These are phyloP conservation scores for Puccinia brachypodii DNA, from an alignment of 1,284 basidiomycete genomes.

Conservation along the genomic window DNA sequence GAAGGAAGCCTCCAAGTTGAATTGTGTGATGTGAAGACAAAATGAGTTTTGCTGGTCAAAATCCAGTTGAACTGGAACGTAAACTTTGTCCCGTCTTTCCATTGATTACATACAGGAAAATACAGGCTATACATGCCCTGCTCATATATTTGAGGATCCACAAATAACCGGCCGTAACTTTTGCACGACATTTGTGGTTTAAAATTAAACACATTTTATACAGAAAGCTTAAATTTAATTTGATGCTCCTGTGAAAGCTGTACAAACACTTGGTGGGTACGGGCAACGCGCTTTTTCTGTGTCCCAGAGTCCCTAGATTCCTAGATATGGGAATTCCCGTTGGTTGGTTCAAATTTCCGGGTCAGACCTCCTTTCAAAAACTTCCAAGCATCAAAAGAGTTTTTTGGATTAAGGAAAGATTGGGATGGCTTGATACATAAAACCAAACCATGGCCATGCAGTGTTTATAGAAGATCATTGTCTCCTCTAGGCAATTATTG, in stretches of 20 bases:
- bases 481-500: not conserved
- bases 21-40: not conserved
- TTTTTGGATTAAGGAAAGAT: not conserved
- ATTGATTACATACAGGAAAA: slow-evolving; percentile 3
- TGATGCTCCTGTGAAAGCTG: not conserved
- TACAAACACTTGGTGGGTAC: not conserved
- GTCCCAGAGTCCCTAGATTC: no score
- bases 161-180: slow-evolving; percentile 1
- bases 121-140: not conserved
- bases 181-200: not conserved
- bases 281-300: not conserved
- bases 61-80: not conserved
- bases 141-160: not conserved
- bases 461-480: not conserved
- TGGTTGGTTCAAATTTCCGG: not conserved
- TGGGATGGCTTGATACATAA: not conserved
- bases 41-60: not conserved
- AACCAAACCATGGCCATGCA: not conserved
- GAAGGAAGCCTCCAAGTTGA: not conserved
- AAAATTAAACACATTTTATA: not conserved
- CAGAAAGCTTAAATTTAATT: not conserved
- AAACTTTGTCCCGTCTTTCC: not conserved
- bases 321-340: not conserved
- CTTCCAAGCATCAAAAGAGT: not conserved
- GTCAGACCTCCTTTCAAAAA: not conserved